phyloP scores from a whole-genome alignment of 2,329 filamentous ascomycete species.

The Fusarium ramigenum region DNA sequence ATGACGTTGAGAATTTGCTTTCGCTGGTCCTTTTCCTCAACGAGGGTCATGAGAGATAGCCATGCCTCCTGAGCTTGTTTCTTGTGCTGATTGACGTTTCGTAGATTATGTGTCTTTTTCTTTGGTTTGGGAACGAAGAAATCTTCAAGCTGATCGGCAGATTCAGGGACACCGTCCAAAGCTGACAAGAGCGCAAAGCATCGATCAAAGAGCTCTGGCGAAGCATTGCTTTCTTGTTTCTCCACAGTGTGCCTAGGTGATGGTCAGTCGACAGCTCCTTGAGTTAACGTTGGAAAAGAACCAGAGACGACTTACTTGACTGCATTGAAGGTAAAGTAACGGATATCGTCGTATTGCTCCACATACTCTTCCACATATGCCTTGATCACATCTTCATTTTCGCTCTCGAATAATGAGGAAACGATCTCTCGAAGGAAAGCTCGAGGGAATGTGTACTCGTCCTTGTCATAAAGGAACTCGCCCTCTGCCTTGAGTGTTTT shows the following conservation, averaged over 20 bases:
- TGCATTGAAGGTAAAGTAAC: conserved; percentile 81
- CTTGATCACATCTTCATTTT: conserved; percentile 67
- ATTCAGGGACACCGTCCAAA: conserved; percentile 76
- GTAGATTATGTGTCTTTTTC: conserved; percentile 73
- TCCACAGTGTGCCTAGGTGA: conserved; percentile 41
- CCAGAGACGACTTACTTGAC: conserved; percentile 68
- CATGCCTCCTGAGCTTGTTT: conserved; percentile 86
- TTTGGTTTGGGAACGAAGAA: conserved; percentile 73
- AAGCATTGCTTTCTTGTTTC: conserved; percentile 26
- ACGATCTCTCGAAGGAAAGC: conserved; percentile 74
- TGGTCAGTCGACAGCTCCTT: neutral
- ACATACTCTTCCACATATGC: conserved; percentile 83
- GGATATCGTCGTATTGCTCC: conserved; percentile 82
- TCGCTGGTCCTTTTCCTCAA: conserved; percentile 75
- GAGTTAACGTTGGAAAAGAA: conserved; percentile 7
- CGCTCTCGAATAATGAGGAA: conserved; percentile 65
- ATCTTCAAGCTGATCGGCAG: conserved; percentile 71
- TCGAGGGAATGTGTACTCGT: conserved; percentile 75
- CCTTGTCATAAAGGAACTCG: conserved; percentile 66
- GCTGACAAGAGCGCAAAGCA: conserved; percentile 70
- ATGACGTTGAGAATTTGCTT: conserved; percentile 82
- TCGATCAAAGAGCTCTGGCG: conserved; percentile 58
- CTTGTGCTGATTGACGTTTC: conserved; percentile 76
- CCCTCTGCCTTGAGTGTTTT: conserved; percentile 83
- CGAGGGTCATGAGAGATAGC: conserved; percentile 77